Evolutionary conservation across 2,329 filamentous ascomycete species (phyloP).

Genomic region (Zymoseptoria crescenta): DNA sequence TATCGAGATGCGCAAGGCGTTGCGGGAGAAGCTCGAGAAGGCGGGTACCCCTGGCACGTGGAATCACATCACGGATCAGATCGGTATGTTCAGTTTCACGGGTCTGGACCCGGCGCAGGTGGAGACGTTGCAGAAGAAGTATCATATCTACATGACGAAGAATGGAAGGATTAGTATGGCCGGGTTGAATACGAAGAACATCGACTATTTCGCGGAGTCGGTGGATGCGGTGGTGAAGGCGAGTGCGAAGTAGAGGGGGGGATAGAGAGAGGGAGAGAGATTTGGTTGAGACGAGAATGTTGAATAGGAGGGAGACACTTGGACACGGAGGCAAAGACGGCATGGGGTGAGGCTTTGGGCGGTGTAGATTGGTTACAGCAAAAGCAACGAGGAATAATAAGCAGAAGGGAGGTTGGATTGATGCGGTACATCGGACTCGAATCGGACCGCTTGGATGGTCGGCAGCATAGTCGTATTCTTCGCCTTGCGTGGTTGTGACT

Average conservation of each 20-base stretch:
- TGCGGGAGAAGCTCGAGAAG: conserved; percentile 74
- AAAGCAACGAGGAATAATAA: background rate
- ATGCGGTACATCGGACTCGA: background rate
- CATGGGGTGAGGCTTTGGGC: background rate
- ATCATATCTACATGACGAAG: conserved; percentile 87
- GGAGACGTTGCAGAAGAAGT: conserved; percentile 57
- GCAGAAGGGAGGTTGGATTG: background rate
- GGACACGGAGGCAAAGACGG: background rate
- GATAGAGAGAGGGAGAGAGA: background rate
- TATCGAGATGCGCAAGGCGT: conserved; percentile 74
- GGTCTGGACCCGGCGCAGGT: conserved; percentile 70
- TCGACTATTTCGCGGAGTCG: conserved; percentile 87
- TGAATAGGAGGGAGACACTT: background rate
- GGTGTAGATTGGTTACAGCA: background rate
- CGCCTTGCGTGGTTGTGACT: background rate
- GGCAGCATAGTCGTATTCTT: background rate
- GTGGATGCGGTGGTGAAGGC: conserved; percentile 74
- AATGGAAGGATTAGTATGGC: conserved; percentile 98
- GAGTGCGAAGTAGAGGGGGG: conserved; percentile 21
- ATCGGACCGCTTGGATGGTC: no score
- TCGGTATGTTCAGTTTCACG: conserved; percentile 98
- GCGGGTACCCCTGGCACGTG: conserved; percentile 81
- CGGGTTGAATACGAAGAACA: conserved; percentile 83
- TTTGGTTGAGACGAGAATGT: no score
- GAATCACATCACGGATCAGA: conserved; percentile 97